These are phyloP conservation scores for Sugiyamaella paludigena DNA, from an alignment of 1,139 yeast species.

Conservation along the genomic window DNA sequence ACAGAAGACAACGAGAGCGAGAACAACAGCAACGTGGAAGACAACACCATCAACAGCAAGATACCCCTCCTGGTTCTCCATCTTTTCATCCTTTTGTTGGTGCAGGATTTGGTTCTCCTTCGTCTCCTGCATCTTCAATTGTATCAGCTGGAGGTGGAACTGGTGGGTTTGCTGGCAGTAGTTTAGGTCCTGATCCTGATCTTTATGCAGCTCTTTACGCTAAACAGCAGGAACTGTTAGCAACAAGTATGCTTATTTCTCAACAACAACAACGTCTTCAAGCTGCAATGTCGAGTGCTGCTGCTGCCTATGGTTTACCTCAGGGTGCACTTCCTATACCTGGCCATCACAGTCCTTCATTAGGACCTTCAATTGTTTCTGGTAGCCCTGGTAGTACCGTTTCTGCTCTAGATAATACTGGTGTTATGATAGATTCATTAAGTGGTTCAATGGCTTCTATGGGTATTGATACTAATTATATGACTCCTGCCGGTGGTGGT, in stretches of 20 bases:
- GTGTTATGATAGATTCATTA: not conserved
- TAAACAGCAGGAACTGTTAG: slow-evolving; percentile 41
- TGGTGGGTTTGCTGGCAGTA: not conserved
- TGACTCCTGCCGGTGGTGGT: not conserved
- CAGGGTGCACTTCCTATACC: not conserved
- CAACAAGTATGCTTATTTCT: slow-evolving; percentile 34
- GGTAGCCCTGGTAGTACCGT: not conserved
- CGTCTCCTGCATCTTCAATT: slow-evolving; percentile 4
- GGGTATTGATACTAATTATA: slow-evolving; percentile 2
- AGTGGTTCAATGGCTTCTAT: not conserved
- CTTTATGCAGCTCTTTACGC: slow-evolving; percentile 37
- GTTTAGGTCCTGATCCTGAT: slow-evolving; percentile 30
- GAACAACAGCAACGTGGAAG: slow-evolving; percentile 19
- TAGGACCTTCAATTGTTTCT: not conserved
- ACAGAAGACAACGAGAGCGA: slow-evolving; percentile 32
- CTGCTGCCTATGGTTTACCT: slow-evolving; percentile 13
- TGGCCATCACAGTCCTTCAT: slow-evolving; percentile 1
- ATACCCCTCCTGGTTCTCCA: slow-evolving; percentile 13
- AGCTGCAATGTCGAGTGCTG: slow-evolving; percentile 33
- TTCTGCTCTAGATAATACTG: not conserved
- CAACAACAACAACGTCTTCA: slow-evolving; percentile 39
- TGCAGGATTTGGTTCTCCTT: not conserved
- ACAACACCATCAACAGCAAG: slow-evolving; percentile 17
- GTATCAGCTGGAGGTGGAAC: not conserved
- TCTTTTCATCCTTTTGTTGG: slow-evolving; percentile 2